Evolutionary conservation across 2,329 filamentous ascomycete species (phyloP), one percentile per base, ranked within the genome.

Genomic region (Phyllosticta citrichinensis): DNA sequence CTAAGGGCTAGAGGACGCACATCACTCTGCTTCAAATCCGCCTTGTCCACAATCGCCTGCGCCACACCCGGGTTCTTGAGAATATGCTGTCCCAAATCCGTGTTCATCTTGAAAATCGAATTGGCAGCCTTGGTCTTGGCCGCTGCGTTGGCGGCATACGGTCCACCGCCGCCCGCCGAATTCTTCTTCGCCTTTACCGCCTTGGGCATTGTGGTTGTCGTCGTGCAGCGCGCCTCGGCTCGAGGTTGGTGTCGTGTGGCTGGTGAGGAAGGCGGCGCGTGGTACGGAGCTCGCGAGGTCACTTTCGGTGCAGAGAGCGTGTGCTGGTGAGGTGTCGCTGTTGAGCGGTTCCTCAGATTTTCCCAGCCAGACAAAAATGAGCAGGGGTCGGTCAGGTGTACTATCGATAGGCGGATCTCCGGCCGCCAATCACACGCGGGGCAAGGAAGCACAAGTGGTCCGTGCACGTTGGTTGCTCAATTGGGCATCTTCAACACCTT

Each of bases 101-200:
- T 94, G 80, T 96, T 96, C 20, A 62, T 55, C 40, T 95, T 96
- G 84, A 97, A 97, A 75, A 97, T 90, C 68, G 89, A 92, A 78
- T 96, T 91, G 52, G 79, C 79, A 5, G 78, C 76, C 50, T 75
- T 74, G 22, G 78, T 70, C 72, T 83, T 83, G 58, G 69, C 65
- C n/a, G 62, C 71, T 3, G 75, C 72, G 3, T 76, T 72, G 56
- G 76, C 76, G 2, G 75, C 68, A 62, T 80, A 80, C 0, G 78
- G 78, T 10, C 76, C 74, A 55, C 70, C 65, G 63, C 76, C 61
- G 40, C 40, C 40, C 61, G 65, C 67, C 57, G 65, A 68, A 65
- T 68, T 74, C 71, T 66, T 72, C 69, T 67, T 73, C 68, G 66
- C 69, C 70, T 71, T 69, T 24, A 69, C 68, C 12, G 68, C 63